Percentiles rank a stretch among this genome's conserved stretches.
These are phyloP conservation scores for Taphrina flavorubra DNA, from an alignment of 1,139 yeast species.

Conservation along the genomic window DNA sequence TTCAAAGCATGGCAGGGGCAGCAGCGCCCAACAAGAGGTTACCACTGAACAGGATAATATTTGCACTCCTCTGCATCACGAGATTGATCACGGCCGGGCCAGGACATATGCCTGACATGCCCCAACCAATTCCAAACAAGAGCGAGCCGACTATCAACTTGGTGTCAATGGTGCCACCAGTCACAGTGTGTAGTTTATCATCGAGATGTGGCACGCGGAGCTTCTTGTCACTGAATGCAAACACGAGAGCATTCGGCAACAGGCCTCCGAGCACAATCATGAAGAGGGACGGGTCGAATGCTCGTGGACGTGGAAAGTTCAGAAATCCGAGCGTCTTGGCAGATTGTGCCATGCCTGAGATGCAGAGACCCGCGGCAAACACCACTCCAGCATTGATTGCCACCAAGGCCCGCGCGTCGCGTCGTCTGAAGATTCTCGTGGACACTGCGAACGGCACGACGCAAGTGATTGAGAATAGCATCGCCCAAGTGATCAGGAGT, in stretches of 20 bases:
- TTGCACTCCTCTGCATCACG: background rate
- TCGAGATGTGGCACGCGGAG: constrained; percentile 48
- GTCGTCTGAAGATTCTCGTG: background rate
- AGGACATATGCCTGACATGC: constrained; percentile 58
- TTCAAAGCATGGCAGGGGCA: background rate
- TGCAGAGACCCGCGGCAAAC: constrained; percentile 57
- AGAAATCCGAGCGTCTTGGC: constrained; percentile 57
- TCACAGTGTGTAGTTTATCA: constrained; percentile 48
- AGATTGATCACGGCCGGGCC: constrained; percentile 55
- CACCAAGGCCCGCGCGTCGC: constrained; percentile 44
- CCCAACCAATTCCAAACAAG: constrained; percentile 60
- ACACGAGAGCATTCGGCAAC: constrained; percentile 54
- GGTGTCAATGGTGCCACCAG: constrained; percentile 47
- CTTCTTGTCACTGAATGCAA: constrained; percentile 17
- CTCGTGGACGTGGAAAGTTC: constrained; percentile 51
- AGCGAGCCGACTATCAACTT: constrained; percentile 54
- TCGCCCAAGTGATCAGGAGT: background rate
- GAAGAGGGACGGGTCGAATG: constrained; percentile 57
- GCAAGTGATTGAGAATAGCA: background rate
- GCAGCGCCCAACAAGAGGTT: constrained; percentile 5
- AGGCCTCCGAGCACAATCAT: constrained; percentile 56
- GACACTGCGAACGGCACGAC: constrained; percentile 23
- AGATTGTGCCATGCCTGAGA: constrained; percentile 58
- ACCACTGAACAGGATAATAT: background rate
- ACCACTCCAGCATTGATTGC: constrained; percentile 54